These are phyloP conservation scores for Theileria sp. DNA, from an alignment of 169 alveolate species.

Conservation along the genomic window DNA sequence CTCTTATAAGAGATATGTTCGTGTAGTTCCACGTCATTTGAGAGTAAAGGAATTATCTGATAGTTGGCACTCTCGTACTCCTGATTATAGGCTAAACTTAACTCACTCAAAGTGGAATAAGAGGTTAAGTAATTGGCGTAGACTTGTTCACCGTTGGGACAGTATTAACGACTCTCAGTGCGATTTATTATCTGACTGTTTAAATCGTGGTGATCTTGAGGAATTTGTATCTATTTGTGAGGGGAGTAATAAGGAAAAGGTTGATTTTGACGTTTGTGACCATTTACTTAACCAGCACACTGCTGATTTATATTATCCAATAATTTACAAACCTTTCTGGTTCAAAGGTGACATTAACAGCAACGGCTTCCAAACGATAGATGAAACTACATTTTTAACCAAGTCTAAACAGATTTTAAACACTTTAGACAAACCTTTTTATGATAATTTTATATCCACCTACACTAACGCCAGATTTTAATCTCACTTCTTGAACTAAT, in stretches of 20 bases:
- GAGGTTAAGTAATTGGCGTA: conserved; percentile 73
- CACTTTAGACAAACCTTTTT: not conserved
- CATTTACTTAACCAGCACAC: conserved; percentile 29
- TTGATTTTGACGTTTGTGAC: conserved; percentile 24
- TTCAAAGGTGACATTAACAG: conserved; percentile 57
- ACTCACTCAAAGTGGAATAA: conserved; percentile 75
- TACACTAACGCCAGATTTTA: not conserved
- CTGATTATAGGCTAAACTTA: conserved; percentile 57
- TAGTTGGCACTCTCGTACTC: conserved; percentile 75
- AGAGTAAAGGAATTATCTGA: conserved; percentile 54
- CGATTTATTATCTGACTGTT: conserved; percentile 42
- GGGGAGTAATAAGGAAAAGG: conserved; percentile 20
- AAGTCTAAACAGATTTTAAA: conserved; percentile 8
- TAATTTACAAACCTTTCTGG: conserved; percentile 59
- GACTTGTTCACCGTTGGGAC: conserved; percentile 70
- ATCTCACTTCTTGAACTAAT: not conserved
- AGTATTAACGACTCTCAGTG: conserved; percentile 49
- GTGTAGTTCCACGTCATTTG: conserved; percentile 66
- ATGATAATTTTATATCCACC: not conserved
- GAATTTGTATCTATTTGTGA: conserved; percentile 62
- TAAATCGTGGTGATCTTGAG: conserved; percentile 54
- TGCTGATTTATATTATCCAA: conserved; percentile 15
- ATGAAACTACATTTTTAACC: conserved; percentile 26
- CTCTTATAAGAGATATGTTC: conserved; percentile 66
- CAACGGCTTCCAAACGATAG: conserved; percentile 46